Evolutionary conservation across 129 eudicot genomes (phyloP).

Genomic region (Artemisia tridentata): DNA sequence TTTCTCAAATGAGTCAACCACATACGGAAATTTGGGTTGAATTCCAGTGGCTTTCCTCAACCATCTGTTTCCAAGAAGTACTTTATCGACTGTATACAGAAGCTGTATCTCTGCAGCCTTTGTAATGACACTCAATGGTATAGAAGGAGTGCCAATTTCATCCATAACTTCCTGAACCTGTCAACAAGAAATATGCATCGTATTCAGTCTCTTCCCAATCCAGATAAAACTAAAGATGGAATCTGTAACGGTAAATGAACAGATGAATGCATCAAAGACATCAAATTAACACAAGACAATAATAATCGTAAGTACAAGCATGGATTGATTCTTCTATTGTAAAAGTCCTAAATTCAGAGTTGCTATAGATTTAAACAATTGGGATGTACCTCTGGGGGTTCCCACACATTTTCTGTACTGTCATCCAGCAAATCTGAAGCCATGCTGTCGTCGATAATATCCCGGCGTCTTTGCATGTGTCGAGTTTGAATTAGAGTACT

Average conservation of each 20-base stretch:
- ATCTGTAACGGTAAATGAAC: neutral
- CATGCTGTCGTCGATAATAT: slow-evolving; percentile 64
- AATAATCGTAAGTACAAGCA: neutral
- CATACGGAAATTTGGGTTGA: slow-evolving; percentile 85
- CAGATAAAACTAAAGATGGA: slow-evolving; percentile 3
- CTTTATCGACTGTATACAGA: slow-evolving; percentile 69
- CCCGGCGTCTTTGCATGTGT: slow-evolving; percentile 66
- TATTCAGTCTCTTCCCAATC: slow-evolving; percentile 6
- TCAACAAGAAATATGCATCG: slow-evolving; percentile 21
- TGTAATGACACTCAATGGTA: slow-evolving; percentile 57
- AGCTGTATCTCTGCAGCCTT: slow-evolving; percentile 86
- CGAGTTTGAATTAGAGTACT: slow-evolving; percentile 67
- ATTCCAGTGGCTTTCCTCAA: slow-evolving; percentile 89
- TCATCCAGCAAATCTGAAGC: slow-evolving; percentile 70
- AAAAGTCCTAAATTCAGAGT: neutral
- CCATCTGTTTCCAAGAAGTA: slow-evolving; percentile 92
- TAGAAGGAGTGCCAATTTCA: slow-evolving; percentile 69
- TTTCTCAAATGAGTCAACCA: slow-evolving; percentile 92
- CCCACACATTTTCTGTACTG: slow-evolving; percentile 75
- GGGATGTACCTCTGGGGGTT: slow-evolving; percentile 80
- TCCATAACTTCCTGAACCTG: slow-evolving; percentile 92
- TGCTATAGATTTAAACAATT: neutral
- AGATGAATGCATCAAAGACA: neutral
- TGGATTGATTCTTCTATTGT: neutral
- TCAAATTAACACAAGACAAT: neutral